A percentile compares a stretch with the other conserved stretches of the same genome.
phyloP scores from a whole-genome alignment of 2,329 filamentous ascomycete species.

The Cladosporium austrohemisphaericum region DNA sequence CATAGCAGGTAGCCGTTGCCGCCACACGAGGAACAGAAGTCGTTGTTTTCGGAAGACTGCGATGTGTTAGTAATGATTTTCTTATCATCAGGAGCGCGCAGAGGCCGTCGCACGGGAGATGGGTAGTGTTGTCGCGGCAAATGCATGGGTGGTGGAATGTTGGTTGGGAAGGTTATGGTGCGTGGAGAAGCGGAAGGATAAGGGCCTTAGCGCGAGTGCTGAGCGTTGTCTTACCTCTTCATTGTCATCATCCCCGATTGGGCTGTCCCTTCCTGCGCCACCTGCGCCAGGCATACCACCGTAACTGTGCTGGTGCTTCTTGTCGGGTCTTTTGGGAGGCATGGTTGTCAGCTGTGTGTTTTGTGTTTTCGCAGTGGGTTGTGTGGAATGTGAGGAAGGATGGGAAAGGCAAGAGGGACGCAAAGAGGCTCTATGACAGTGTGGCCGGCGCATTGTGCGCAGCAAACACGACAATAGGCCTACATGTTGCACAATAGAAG shows the following conservation, averaged over 20 bases:
- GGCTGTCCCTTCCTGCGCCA: slow-evolving; percentile 60
- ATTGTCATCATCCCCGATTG: slow-evolving; percentile 57
- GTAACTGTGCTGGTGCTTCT: slow-evolving; percentile 67
- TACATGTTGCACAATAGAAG: slow-evolving; percentile 12
- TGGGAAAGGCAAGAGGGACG: neutral
- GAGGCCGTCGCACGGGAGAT: slow-evolving; percentile 23
- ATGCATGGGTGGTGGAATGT: slow-evolving; percentile 28
- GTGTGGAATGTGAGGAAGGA: slow-evolving; percentile 13
- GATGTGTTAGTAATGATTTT: slow-evolving; percentile 33
- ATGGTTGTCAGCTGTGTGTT: slow-evolving; percentile 24
- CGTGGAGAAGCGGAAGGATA: slow-evolving; percentile 17
- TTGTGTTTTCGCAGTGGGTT: slow-evolving; percentile 6
- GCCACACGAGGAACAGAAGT: slow-evolving; percentile 82
- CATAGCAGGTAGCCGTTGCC: slow-evolving; percentile 82
- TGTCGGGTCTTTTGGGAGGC: slow-evolving; percentile 59
- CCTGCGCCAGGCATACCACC: slow-evolving; percentile 64
- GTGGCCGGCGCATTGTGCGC: slow-evolving; percentile 19
- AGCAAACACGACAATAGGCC: slow-evolving; percentile 20
- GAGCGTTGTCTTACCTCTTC: slow-evolving; percentile 48
- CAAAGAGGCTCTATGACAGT: neutral
- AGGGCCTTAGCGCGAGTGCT: slow-evolving; percentile 24
- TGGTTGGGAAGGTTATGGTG: slow-evolving; percentile 20
- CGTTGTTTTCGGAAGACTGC: slow-evolving; percentile 65
- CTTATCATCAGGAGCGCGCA: slow-evolving; percentile 18
- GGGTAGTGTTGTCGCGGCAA: slow-evolving; percentile 24